Conservation (phyloP, 1,139 yeast genomes). For the Scheffersomyces stambukii region DNA sequence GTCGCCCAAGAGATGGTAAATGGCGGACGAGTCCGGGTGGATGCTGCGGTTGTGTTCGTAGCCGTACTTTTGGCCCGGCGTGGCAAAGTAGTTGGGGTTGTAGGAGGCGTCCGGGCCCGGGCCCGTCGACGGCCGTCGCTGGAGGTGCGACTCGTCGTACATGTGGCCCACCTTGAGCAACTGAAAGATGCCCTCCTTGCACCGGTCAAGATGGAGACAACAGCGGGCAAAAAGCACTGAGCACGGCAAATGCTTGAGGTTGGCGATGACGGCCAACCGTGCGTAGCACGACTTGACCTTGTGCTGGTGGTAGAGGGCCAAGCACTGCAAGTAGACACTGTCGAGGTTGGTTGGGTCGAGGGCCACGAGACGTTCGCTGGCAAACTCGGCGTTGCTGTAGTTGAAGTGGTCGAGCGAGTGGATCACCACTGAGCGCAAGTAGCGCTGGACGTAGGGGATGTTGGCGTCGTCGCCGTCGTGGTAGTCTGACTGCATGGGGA, state of each 20-base stretch:
- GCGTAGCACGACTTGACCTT: conserved; percentile 61
- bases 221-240: conserved; percentile 64
- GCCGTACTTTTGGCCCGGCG: conserved; percentile 21
- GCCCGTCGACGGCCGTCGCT: no score
- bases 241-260: conserved; percentile 64
- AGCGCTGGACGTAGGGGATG: conserved; percentile 22
- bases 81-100: conserved; percentile 6
- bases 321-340: conserved; percentile 59
- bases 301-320: conserved; percentile 52
- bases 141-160: conserved; percentile 51
- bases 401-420: conserved; percentile 72
- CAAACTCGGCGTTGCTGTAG: conserved; percentile 70
- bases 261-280: conserved; percentile 42
- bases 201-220: conserved; percentile 53
- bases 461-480: conserved; percentile 4
- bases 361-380: conserved; percentile 71
- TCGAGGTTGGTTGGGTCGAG: conserved; percentile 46
- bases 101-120: no score
- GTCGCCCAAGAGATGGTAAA: conserved; percentile 68
- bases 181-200: conserved; percentile 61
- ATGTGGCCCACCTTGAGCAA: conserved; percentile 33
- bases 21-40: conserved; percentile 62
- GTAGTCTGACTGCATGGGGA: background rate
- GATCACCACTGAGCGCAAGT: conserved; percentile 54
- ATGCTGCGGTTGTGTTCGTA: conserved; percentile 34